Percentiles rank a stretch among this genome's conserved stretches.
Evolutionary conservation across 331 rosid genomes (phyloP).

Genomic region (Quercus phellos): DNA sequence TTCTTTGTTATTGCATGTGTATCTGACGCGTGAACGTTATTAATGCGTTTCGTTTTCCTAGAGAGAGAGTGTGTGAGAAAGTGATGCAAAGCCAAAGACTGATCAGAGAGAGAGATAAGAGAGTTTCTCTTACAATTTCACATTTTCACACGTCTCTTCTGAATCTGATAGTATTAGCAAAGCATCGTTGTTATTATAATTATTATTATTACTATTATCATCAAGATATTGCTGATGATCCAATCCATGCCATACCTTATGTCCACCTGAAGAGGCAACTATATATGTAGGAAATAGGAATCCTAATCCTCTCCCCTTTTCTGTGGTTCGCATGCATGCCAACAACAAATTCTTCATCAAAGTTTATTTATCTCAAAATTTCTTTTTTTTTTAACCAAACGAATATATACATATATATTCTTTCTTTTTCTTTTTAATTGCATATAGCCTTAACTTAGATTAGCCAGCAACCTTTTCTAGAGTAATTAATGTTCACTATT

Average conservation of each 20-base stretch:
- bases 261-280: slow-evolving; percentile 15
- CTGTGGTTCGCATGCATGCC: neutral
- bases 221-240: slow-evolving; percentile 3
- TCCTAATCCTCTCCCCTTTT: neutral
- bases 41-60: slow-evolving; percentile 41
- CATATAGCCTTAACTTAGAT: neutral
- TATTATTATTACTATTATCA: neutral
- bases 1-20: slow-evolving; percentile 36
- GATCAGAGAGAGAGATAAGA: neutral
- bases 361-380: neutral
- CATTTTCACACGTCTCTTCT: slow-evolving; percentile 21
- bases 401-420: no score
- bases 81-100: neutral
- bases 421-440: neutral
- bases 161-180: neutral
- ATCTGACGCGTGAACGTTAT: slow-evolving; percentile 50
- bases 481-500: neutral
- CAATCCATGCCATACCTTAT: slow-evolving; percentile 1
- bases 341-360: neutral
- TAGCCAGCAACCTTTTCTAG: neutral
- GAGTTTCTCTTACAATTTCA: neutral
- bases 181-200: neutral
- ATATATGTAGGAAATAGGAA: no score
- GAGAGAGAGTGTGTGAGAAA: neutral
- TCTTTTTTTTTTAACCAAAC: no score